Percentiles rank a stretch among this genome's conserved stretches.
These are phyloP conservation scores for Suzukiozyma palmioleophila DNA, from an alignment of 1,139 yeast species.

Conservation along the genomic window DNA sequence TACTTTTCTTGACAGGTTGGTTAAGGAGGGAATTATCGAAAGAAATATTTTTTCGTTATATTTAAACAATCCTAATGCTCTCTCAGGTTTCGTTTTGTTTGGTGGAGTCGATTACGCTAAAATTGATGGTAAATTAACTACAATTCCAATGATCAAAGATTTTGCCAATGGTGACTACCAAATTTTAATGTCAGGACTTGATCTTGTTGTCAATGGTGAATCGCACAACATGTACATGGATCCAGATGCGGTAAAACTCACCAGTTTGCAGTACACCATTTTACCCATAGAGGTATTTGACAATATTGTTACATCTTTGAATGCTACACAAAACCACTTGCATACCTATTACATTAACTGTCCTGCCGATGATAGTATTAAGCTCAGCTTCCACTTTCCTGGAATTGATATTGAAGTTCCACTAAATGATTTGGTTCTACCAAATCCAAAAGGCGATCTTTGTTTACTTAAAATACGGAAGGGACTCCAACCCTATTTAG, in stretches of 20 bases:
- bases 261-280: constrained; percentile 48
- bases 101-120: constrained; percentile 57
- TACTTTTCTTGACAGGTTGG: constrained; percentile 27
- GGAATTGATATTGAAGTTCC: constrained; percentile 27
- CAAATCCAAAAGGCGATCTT: background rate
- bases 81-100: constrained; percentile 45
- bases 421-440: constrained; percentile 14
- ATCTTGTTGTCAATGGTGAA: background rate
- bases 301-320: constrained; percentile 31
- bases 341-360: constrained; percentile 18
- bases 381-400: constrained; percentile 25
- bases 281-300: constrained; percentile 41
- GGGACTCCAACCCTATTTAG: constrained; percentile 13
- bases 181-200: constrained; percentile 3
- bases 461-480: constrained; percentile 17
- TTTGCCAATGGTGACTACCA: background rate
- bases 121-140: constrained; percentile 40
- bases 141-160: constrained; percentile 17
- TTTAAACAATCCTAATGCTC: constrained; percentile 28
- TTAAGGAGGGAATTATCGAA: constrained; percentile 41
- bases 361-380: constrained; percentile 6
- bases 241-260: background rate
- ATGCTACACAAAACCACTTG: constrained; percentile 10
- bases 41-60: constrained; percentile 51
- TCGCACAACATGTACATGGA: background rate